A percentile compares a stretch with the other conserved stretches of the same genome.
Evolutionary conservation across 352 stramenopile species (phyloP).

Genomic region (Globisporangium ultimum): DNA sequence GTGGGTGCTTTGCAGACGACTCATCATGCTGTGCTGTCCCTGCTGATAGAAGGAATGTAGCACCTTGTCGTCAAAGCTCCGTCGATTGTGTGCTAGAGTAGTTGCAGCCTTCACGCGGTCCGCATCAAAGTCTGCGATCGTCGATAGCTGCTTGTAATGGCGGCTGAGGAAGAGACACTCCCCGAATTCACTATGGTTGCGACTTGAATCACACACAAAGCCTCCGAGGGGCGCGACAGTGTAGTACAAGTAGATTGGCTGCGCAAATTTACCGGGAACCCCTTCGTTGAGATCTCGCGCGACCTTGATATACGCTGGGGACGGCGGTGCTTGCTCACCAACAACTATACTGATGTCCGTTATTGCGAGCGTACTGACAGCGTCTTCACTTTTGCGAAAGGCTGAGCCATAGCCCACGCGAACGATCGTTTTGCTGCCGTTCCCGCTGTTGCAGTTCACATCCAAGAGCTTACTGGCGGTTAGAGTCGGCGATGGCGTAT

Average conservation of each 20-base stretch:
- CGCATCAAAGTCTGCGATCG: conserved; percentile 22
- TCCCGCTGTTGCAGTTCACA: conserved; percentile 31
- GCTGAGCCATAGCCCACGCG: conserved; percentile 28
- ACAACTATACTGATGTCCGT: conserved; percentile 51
- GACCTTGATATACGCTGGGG: conserved; percentile 46
- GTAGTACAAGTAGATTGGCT: conserved; percentile 60
- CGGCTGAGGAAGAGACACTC: conserved; percentile 66
- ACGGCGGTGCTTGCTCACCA: conserved; percentile 20
- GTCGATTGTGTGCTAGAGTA: conserved; percentile 8
- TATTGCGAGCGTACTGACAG: conserved; percentile 43
- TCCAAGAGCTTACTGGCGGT: conserved; percentile 1
- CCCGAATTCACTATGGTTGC: conserved; percentile 52
- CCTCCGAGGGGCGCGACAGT: conserved; percentile 41
- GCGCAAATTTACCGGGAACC: conserved; percentile 12
- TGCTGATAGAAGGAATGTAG: conserved; percentile 41
- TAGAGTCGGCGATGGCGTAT: conserved; percentile 3
- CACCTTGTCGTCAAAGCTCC: conserved; percentile 25
- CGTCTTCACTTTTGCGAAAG: conserved; percentile 17
- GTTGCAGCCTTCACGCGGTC: conserved; percentile 19
- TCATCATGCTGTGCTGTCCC: conserved; percentile 44
- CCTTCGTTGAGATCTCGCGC: conserved; percentile 52
- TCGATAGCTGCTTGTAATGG: conserved; percentile 18
- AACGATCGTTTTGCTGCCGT: conserved; percentile 21
- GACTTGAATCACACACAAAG: conserved; percentile 48
- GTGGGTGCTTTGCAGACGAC: conserved; percentile 42